phyloP scores from a whole-genome alignment of 805 yeast genomes.

The Sugiyamaella mastotermitis region DNA sequence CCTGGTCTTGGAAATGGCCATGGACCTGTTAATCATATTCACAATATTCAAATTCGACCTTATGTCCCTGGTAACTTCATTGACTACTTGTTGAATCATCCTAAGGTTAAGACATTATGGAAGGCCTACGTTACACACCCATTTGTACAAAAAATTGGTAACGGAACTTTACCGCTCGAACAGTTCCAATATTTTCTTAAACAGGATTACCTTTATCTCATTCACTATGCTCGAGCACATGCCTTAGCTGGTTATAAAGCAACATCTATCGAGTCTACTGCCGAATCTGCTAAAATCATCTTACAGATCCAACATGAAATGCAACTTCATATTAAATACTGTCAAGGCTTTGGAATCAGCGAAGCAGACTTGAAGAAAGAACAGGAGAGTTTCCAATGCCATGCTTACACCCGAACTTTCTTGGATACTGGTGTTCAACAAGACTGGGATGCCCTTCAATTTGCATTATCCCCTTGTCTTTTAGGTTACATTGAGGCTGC shows the following conservation, averaged over 20 bases:
- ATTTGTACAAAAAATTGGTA: constrained; percentile 51
- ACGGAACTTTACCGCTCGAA: constrained; percentile 42
- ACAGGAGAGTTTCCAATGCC: constrained; percentile 50
- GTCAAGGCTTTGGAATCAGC: constrained; percentile 38
- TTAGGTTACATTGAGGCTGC: constrained; percentile 64
- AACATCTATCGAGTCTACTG: constrained; percentile 37
- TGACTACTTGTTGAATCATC: constrained; percentile 50
- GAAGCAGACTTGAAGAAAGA: constrained; percentile 39
- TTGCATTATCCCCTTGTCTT: constrained; percentile 70
- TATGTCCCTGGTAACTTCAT: constrained; percentile 36
- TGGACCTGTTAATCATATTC: constrained; percentile 74
- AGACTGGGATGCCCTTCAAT: constrained; percentile 59
- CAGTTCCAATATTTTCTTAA: constrained; percentile 49
- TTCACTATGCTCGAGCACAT: constrained; percentile 63
- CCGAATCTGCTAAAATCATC: constrained; percentile 39
- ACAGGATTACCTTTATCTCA: constrained; percentile 66
- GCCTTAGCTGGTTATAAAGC: constrained; percentile 59
- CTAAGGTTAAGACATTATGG: constrained; percentile 53
- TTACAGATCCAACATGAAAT: constrained; percentile 50
- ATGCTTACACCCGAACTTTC: constrained; percentile 56
- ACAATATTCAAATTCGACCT: constrained; percentile 29
- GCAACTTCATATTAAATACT: constrained; percentile 46
- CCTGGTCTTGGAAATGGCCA: constrained; percentile 45
- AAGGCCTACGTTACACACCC: constrained; percentile 51
- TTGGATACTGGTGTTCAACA: constrained; percentile 45